phyloP scores from a whole-genome alignment of 257 asterid species.

The Thymus mandschuricus region DNA sequence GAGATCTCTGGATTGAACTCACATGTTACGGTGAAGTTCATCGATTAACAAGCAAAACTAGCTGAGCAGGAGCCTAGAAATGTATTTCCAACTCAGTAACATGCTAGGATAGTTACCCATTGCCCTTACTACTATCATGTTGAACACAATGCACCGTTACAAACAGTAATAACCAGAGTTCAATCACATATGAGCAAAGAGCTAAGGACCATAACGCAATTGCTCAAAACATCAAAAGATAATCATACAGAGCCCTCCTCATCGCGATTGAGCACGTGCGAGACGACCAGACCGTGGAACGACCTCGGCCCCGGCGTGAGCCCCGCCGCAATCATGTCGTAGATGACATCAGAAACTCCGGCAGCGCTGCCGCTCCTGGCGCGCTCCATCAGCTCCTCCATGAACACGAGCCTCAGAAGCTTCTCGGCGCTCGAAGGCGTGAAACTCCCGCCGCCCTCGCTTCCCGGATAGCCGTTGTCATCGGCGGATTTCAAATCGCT shows the following conservation, averaged over 20 bases:
- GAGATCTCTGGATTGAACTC: not conserved
- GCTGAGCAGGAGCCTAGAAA: slow-evolving; percentile 8
- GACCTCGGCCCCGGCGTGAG: slow-evolving; percentile 93
- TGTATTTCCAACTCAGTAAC: not conserved
- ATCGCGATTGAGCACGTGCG: slow-evolving; percentile 77
- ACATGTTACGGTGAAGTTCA: slow-evolving; percentile 2
- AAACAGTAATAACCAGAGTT: slow-evolving; percentile 5
- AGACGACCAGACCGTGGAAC: slow-evolving; percentile 84
- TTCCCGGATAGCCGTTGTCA: slow-evolving; percentile 46
- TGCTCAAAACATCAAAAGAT: not conserved
- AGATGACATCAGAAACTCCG: slow-evolving; percentile 88
- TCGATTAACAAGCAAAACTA: slow-evolving; percentile 20
- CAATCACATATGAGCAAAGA: slow-evolving; percentile 18
- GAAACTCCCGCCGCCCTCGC: slow-evolving; percentile 38
- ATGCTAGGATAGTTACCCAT: not conserved
- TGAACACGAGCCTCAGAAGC: slow-evolving; percentile 78
- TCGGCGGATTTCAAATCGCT: slow-evolving; percentile 47
- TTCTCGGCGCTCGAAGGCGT: slow-evolving; percentile 87
- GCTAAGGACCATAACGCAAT: slow-evolving; percentile 18
- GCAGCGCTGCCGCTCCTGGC: slow-evolving; percentile 66
- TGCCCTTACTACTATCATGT: not conserved
- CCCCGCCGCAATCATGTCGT: slow-evolving; percentile 99
- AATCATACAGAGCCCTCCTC: slow-evolving; percentile 80
- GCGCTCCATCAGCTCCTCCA: slow-evolving; percentile 91
- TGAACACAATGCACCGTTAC: slow-evolving; percentile 7